These are phyloP conservation scores for Cordia subcordata DNA, from an alignment of 257 asterid species.

Conservation along the genomic window DNA sequence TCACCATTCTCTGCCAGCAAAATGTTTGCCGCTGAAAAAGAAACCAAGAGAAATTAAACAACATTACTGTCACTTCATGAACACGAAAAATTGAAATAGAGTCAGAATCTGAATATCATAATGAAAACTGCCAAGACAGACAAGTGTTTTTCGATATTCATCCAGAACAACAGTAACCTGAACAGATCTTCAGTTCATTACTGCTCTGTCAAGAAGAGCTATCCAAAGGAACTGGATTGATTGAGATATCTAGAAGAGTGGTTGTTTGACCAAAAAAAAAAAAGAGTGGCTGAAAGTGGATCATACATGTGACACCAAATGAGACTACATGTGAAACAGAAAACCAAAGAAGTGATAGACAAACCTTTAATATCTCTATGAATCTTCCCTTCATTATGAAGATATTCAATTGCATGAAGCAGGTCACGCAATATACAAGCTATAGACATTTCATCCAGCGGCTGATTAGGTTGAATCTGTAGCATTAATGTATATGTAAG, in stretches of 20 bases:
- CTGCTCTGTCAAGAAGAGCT: neutral
- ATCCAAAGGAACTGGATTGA: no score
- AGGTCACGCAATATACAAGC: slow-evolving; percentile 91
- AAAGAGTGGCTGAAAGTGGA: neutral
- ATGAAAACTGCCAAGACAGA: no score
- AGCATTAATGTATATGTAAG: slow-evolving; percentile 17
- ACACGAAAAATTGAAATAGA: no score
- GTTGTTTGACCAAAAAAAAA: no score
- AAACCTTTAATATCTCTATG: slow-evolving; percentile 99
- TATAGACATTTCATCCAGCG: slow-evolving; percentile 92
- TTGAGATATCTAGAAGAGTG: no score
- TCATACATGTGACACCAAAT: neutral
- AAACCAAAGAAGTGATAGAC: slow-evolving; percentile 1
- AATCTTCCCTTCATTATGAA: slow-evolving; percentile 95
- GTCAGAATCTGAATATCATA: no score
- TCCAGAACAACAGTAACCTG: no score
- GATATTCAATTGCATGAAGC: slow-evolving; percentile 95
- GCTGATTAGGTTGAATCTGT: slow-evolving; percentile 97
- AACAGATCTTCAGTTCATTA: neutral
- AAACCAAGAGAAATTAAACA: neutral
- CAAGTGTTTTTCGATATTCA: no score
- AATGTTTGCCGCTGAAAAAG: slow-evolving; percentile 94
- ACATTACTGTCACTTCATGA: no score
- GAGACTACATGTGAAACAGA: neutral
- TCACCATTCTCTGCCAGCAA: slow-evolving; percentile 94